A percentile compares a stretch with the other conserved stretches of the same genome.
phyloP scores from a whole-genome alignment of 2,329 filamentous ascomycete genomes.

The Diplodia seriata region DNA sequence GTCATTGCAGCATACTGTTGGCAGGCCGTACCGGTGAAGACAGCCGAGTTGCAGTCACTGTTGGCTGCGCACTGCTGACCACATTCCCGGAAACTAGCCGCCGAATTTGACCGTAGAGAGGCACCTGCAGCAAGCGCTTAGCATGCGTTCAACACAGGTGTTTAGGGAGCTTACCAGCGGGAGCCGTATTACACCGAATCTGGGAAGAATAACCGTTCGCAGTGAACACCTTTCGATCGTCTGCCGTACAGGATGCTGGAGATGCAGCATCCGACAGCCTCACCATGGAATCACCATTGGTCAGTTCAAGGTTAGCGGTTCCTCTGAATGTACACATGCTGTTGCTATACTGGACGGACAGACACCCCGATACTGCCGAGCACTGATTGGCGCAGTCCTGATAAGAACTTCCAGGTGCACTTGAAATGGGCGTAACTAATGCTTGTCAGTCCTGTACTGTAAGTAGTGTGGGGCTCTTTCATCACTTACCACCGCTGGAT shows the following conservation, averaged over 20 bases:
- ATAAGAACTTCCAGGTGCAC: background rate
- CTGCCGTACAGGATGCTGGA: background rate
- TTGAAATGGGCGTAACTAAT: background rate
- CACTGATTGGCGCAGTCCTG: conserved; percentile 11
- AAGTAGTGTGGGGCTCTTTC: no score
- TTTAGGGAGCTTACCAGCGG: background rate
- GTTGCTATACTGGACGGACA: background rate
- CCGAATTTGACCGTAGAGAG: background rate
- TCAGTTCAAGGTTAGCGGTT: background rate
- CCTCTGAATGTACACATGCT: background rate
- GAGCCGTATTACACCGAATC: background rate
- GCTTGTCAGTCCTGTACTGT: background rate
- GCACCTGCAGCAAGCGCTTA: background rate
- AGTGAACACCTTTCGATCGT: background rate
- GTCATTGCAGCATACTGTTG: background rate
- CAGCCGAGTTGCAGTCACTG: background rate
- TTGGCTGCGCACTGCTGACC: background rate
- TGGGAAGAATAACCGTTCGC: background rate
- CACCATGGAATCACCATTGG: background rate
- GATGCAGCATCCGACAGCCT: background rate
- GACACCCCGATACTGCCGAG: background rate
- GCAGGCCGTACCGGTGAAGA: background rate
- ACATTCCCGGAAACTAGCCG: background rate
- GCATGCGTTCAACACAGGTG: background rate
- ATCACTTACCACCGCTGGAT: background rate